Evolutionary conservation across 2,329 filamentous ascomycete species (phyloP).

Genomic region (Aspergillus bombycis): DNA sequence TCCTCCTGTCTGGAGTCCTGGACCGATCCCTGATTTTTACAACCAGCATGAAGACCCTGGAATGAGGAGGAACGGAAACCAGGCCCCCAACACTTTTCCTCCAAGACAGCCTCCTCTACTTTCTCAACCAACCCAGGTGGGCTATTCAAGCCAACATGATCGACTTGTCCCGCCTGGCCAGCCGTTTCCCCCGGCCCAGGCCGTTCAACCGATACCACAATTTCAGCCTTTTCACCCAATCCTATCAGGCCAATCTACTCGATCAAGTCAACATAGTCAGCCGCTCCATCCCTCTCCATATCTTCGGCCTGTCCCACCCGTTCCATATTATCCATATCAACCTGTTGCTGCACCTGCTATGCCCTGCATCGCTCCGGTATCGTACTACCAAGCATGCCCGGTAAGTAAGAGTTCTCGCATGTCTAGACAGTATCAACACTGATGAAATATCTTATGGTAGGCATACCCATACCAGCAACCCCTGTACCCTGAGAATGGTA

Average conservation of each 20-base stretch:
- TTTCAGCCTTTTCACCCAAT: background rate
- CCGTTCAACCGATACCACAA: background rate
- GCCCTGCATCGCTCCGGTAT: background rate
- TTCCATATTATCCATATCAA: background rate
- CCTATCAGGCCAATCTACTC: background rate
- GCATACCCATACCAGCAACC: background rate
- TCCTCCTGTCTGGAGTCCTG: background rate
- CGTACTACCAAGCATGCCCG: background rate
- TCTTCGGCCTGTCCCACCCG: background rate
- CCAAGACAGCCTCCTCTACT: background rate
- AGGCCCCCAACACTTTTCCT: too few species aligned
- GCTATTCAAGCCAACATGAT: background rate
- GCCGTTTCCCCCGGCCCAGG: background rate
- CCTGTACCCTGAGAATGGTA: background rate
- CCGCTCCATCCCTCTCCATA: background rate
- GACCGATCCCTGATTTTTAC: background rate
- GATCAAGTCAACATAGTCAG: background rate
- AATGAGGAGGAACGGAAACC: background rate
- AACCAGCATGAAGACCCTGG: background rate
- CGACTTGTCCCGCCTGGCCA: background rate
- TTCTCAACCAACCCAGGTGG: background rate
- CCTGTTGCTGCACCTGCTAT: background rate
- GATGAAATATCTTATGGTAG: background rate
- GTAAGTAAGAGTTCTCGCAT: background rate
- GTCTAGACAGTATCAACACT: background rate